Base-by-base conservation (phyloP, 192 early-diverging fungal genomes). In the Phlyctochytrium planicorne region DNA sequence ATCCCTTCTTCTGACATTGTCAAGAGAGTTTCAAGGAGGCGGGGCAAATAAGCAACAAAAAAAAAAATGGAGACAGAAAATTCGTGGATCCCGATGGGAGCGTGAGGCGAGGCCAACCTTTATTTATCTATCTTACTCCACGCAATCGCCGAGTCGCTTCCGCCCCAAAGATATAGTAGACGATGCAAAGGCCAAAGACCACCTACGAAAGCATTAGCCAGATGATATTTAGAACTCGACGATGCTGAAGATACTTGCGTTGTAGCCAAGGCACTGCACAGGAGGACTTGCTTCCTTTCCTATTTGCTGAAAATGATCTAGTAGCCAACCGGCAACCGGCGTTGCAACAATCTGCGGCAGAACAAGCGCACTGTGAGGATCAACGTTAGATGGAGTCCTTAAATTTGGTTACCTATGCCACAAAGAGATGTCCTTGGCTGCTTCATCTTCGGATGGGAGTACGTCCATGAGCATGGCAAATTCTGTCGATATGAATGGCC, bases 401-500 rank as follows among this genome's bases (percentile, higher is more conserved):
- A 63, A 68, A 55, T 59, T 50, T 60, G 27, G 75, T 75, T 14
- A 60, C 40, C 40, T 66, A 60, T 82, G 80, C 80, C 80, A 82
- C 24, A 82, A 60, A n/a, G 65, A 60, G 35, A 82, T 79, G 60
- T 82, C 80, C 47, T 68, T 69, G 27, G 73, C 77, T 14, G 71
- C 78, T 30, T 72, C 74, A 14, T 3, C 59, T 25, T 34, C 67
- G 16, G 34, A 47, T 3, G 74, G 74, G 30, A 75, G 36, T 1
- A 75, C 73, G 23, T 75, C 71, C 73, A 75, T 73, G 23, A 75
- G 53, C 74, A 75, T 74, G n/a, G 74, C 70, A 53, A 75, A 75
- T 59, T 75, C 74, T 2, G 60, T 52, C 2, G 53, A 23, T 3
- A 74, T 52, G 2, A 74, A 74, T 6, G 72, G 72, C 3, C 72